Evolutionary conservation across 257 asterid species (phyloP).

Genomic region (Cruciata laevipes): DNA sequence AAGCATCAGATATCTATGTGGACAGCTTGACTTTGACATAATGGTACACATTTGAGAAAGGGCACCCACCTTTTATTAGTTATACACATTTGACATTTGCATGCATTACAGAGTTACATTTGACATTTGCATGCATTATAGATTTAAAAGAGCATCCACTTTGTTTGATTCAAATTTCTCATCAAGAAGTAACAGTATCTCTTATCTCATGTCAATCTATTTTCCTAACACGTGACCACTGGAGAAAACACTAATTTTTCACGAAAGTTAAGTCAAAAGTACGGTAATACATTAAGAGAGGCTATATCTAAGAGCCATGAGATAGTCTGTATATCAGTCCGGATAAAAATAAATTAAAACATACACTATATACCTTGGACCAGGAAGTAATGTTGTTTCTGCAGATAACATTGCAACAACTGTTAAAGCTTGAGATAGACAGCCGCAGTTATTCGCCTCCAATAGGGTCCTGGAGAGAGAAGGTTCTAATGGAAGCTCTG

Average conservation of each 20-base stretch:
- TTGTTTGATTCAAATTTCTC: not conserved
- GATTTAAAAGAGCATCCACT: not conserved
- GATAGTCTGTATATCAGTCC: not conserved
- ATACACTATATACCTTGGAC: slow-evolving; percentile 45
- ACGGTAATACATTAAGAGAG: no score
- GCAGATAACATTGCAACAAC: slow-evolving; percentile 96
- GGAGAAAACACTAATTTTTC: slow-evolving; percentile 1
- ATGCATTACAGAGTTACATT: not conserved
- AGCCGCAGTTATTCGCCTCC: slow-evolving; percentile 83
- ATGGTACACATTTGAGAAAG: no score
- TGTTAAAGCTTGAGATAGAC: slow-evolving; percentile 80
- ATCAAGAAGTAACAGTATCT: not conserved
- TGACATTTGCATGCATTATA: not conserved
- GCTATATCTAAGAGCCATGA: not conserved
- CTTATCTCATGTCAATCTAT: not conserved
- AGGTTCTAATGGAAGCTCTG: slow-evolving; percentile 97
- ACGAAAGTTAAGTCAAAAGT: no score
- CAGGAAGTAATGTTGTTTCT: slow-evolving; percentile 64
- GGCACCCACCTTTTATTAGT: no score
- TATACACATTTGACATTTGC: not conserved
- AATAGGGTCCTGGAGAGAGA: slow-evolving; percentile 88
- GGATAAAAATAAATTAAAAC: not conserved
- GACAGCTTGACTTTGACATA: not conserved
- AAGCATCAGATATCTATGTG: not conserved
- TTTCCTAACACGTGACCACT: not conserved